Conservation (phyloP, 208 protist species). For the Leishmania arabica region DNA sequence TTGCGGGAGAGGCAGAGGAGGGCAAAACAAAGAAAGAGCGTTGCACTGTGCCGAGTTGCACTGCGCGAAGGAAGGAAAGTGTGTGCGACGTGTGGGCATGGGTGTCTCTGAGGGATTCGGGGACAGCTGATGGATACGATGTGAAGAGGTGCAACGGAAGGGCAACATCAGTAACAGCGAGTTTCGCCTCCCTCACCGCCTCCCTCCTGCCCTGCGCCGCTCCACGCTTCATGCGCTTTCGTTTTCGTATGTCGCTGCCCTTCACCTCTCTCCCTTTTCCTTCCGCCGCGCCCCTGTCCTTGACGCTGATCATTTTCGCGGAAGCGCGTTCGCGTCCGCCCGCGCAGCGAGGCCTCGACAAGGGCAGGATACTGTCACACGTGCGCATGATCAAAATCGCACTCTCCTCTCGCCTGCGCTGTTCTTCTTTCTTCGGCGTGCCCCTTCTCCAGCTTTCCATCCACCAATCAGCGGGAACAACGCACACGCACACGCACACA, state of each 20-base stretch:
- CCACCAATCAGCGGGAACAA: neutral
- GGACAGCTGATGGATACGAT: neutral
- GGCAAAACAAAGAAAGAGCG: neutral
- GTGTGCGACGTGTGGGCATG: neutral
- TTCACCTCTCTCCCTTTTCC: neutral
- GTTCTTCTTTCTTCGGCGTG: neutral
- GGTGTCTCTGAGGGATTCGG: neutral
- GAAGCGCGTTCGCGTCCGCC: neutral
- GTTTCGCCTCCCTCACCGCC: neutral
- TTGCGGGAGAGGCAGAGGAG: neutral
- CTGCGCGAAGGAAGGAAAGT: neutral
- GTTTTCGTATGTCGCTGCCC: neutral
- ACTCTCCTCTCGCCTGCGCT: neutral
- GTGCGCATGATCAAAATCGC: neutral
- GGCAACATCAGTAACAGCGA: neutral
- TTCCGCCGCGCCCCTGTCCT: neutral
- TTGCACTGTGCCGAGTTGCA: neutral
- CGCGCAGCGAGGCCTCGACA: neutral
- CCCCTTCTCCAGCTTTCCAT: neutral
- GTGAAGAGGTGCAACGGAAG: neutral
- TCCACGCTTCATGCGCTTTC: neutral
- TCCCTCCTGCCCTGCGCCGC: neutral
- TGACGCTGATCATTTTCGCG: neutral
- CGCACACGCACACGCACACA: neutral
- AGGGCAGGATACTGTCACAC: neutral